Conservation (phyloP, 768 basidiomycete species). For the Mycena vulgaris region DNA sequence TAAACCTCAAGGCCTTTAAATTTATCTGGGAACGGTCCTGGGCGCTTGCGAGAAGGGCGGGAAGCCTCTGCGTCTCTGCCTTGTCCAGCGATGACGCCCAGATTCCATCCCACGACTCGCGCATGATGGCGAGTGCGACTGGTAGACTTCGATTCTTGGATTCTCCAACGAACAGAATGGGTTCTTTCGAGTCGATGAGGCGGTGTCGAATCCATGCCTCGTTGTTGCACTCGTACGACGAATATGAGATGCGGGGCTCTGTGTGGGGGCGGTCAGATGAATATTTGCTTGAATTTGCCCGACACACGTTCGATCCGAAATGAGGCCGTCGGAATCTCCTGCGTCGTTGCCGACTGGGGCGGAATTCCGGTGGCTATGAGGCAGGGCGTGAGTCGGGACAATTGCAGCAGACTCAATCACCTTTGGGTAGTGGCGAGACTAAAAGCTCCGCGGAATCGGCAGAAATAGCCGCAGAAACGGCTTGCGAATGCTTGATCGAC, state of each 20-base stretch:
- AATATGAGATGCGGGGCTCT: conserved; percentile 5
- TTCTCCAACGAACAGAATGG: conserved; percentile 3
- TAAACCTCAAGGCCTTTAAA: not conserved
- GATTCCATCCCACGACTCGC: conserved; percentile 14
- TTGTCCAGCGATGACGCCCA: conserved; percentile 7
- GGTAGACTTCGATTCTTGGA: not conserved
- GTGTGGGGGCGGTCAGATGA: conserved; percentile 28
- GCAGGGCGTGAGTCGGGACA: too few species aligned
- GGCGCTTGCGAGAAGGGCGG: conserved; percentile 8
- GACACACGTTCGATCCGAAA: too few species aligned
- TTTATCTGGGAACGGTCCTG: not conserved
- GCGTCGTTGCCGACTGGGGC: too few species aligned
- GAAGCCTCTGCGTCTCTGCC: not conserved
- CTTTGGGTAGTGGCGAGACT: too few species aligned
- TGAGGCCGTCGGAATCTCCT: too few species aligned
- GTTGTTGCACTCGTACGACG: not conserved
- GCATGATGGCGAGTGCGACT: conserved; percentile 17
- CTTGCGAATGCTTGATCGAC: too few species aligned
- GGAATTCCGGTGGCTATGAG: too few species aligned
- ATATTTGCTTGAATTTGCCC: too few species aligned
- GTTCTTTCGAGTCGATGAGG: not conserved
- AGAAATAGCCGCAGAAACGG: too few species aligned
- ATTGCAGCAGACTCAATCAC: too few species aligned
- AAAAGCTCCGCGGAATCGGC: too few species aligned
- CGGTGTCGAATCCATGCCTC: conserved; percentile 3